Base-by-base conservation (phyloP, 2,329 filamentous ascomycete species). In the Colletotrichum euphorbiae region DNA sequence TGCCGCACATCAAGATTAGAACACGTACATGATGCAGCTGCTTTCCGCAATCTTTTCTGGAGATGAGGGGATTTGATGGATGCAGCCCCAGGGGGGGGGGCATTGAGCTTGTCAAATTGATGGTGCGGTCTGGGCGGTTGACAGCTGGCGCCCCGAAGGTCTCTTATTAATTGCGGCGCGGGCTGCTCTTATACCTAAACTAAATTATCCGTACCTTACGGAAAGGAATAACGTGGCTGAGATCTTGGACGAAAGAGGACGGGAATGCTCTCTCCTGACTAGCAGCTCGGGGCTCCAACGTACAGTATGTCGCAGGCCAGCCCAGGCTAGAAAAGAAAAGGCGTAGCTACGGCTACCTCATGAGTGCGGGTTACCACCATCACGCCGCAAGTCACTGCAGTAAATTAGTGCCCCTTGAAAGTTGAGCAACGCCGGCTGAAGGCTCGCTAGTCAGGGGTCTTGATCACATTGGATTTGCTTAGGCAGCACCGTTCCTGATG, bases 401-500 rank as follows among this genome's bases (percentile, higher is more conserved):
- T 19, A 24, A 4, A 9, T 6, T 28, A 13, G 66, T 69, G 55
- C 21, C 12, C 43, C 24, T 21, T 46, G n/a, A n/a, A n/a, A n/a
- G n/a, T n/a, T n/a, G 55, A 69, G 57, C 61, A 40, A 54, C 21
- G 28, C 54, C 56, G 52, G 45, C 52, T 65, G 38, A 64, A 42
- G 31, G 38, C 24, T 17, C 45, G 31, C 13, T 69, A 66, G 66
- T 66, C 66, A 69, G 66, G 66, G 66, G 66, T 65, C 38, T 48
- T 40, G 5, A 19, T 51, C 57, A 21, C 19, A 52, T 59, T 36
- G 31, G 31, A 40, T 36, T 46, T 33, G 21, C 21, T 62, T 19
- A 54, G 48, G 36, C 60, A 54, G 62, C 61, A 54, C 54, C 62
- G 66, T 69, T 66, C 62, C 62, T 66, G 65, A 59, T 66, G 65